Evolutionary conservation across 2,329 filamentous ascomycete species (phyloP), one percentile per base, ranked within the genome.

Genomic region (Lasiodiplodia gonubiensis): DNA sequence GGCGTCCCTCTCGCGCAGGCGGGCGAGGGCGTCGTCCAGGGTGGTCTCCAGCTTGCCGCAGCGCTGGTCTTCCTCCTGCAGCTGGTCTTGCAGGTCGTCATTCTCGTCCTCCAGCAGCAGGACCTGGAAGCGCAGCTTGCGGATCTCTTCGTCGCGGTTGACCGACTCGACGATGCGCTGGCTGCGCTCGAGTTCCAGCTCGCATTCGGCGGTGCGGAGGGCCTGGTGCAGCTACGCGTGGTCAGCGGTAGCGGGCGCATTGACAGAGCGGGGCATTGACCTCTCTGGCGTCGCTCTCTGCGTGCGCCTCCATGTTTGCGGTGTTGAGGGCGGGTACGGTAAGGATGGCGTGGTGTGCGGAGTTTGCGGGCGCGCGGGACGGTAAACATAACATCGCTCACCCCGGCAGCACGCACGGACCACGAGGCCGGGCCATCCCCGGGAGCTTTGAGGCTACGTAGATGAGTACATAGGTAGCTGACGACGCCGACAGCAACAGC

Each of bases 31-130:
- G 49, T 85, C 81, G 65, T 84, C 83, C 35, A 84, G 80, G 3
- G 83, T 77, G 68, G 79, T 78, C 70, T 86, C 83, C 35, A 90
- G 74, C 46, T 82, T 78, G 70, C 87, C 86, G 61, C 90, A 85
- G 52, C 86, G 85, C 63, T 87, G 83, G 63, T 90, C 86, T 71
- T 86, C 86, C 48, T 87, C 80, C 4, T 83, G 79, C 21, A 94
- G 77, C 70, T 90, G 85, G 53, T 89, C 86, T 70, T 88, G 86
- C 33, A 97, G 79, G 11, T 86, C 84, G 57, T 89, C 86, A 70
- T 90, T 92, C 70, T 96, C 90, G 70, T 94, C 88, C 69, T 89
- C 85, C n/a, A 92, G 82, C n/a, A 93, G 79, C 65, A 94, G 80
- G 66, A 89, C 84, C 70, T 89, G 87, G 69, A 94, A 84, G 71